phyloP scores from a whole-genome alignment of 257 asterid species.

The Fraxinus cuspidata region DNA sequence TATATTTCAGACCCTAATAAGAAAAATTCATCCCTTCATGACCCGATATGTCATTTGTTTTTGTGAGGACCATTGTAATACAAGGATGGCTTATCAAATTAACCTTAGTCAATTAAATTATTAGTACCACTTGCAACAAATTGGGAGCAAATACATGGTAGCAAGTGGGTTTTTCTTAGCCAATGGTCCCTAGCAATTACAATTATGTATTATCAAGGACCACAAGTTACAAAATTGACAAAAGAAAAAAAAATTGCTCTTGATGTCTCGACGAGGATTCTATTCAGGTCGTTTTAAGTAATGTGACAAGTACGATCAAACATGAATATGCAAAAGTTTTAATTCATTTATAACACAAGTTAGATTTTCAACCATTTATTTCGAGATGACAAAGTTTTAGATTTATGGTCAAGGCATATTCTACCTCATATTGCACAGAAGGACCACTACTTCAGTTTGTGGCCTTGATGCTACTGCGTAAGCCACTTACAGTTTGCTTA shows the following conservation, averaged over 20 bases:
- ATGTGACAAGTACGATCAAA: background rate
- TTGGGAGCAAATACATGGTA: background rate
- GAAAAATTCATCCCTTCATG: background rate
- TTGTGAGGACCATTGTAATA: background rate
- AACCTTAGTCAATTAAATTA: background rate
- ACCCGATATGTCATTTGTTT: background rate
- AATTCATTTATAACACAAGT: background rate
- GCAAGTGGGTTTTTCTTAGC: background rate
- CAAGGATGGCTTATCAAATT: background rate
- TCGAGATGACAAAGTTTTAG: background rate
- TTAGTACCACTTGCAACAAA: background rate
- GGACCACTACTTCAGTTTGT: background rate
- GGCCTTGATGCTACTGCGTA: background rate
- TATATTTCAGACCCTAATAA: background rate
- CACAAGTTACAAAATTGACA: background rate
- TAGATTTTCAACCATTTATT: background rate
- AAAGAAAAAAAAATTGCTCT: background rate
- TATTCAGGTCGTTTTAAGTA: background rate
- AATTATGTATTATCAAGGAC: constrained; percentile 2
- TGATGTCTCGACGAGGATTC: background rate
- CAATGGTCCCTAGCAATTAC: background rate
- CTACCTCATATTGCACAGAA: background rate
- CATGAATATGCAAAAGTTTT: background rate
- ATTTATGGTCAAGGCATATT: background rate
- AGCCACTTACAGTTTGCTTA: background rate